phyloP scores from a whole-genome alignment of 164 flowering plant genomes.

The Stephania cephalantha region DNA sequence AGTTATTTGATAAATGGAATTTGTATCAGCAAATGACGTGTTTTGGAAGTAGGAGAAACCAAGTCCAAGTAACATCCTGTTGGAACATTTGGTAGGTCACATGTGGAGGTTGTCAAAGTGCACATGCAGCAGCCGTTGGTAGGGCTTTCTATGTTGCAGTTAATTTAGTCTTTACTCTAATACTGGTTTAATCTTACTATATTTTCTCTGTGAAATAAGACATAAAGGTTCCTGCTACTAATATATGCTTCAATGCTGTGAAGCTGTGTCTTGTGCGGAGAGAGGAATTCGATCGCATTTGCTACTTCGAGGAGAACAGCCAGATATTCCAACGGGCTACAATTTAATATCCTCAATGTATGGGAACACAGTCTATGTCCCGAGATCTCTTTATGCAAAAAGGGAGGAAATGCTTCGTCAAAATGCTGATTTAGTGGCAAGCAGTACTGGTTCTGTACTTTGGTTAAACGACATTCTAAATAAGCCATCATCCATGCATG shows the following conservation, averaged over 20 bases:
- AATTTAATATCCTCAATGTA: constrained; percentile 68
- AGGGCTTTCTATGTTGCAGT: constrained; percentile 22
- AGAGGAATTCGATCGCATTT: constrained; percentile 78
- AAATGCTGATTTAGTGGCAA: constrained; percentile 65
- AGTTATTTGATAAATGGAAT: too few relatives aligned
- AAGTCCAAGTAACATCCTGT: constrained; percentile 21
- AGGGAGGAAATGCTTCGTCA: constrained; percentile 65
- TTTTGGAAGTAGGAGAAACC: background rate
- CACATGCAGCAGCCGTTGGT: constrained; percentile 96
- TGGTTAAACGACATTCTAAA: constrained; percentile 43
- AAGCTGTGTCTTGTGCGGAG: constrained; percentile 93
- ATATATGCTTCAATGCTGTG: constrained; percentile 18
- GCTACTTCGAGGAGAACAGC: constrained; percentile 93
- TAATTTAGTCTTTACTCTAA: too few relatives aligned
- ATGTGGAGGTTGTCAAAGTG: constrained; percentile 99
- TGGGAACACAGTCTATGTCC: constrained; percentile 65
- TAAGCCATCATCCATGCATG: constrained; percentile 16
- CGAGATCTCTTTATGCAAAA: constrained; percentile 68
- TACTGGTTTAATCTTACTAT: background rate
- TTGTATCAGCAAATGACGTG: background rate
- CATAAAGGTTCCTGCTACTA: constrained; percentile 4
- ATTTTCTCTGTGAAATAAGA: constrained; percentile 4
- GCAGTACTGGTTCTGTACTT: constrained; percentile 42
- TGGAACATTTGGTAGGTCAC: constrained; percentile 62
- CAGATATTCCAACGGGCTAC: constrained; percentile 75